Conservation (phyloP, 352 stramenopile genomes). For the Aphanomyces astaci region DNA sequence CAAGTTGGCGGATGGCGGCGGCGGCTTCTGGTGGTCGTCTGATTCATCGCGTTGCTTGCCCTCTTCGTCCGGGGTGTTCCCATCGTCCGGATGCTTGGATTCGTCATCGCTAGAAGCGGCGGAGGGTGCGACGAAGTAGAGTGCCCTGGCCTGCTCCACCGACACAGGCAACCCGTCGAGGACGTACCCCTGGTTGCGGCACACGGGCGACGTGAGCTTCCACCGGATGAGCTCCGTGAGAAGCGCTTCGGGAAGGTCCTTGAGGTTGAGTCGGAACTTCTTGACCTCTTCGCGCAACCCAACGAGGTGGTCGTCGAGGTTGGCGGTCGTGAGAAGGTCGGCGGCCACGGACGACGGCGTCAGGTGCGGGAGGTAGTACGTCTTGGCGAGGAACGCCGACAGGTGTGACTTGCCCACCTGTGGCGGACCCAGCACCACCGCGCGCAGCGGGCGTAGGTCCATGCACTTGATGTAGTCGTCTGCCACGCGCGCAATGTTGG, state of each 20-base stretch:
- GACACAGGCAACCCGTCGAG: slow-evolving; percentile 55
- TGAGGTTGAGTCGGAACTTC: slow-evolving; percentile 35
- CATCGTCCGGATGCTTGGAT: neutral
- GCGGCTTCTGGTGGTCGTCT: slow-evolving; percentile 25
- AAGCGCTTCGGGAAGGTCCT: slow-evolving; percentile 32
- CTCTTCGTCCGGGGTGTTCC: slow-evolving; percentile 23
- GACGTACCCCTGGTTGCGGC: slow-evolving; percentile 78
- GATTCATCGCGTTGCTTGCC: slow-evolving; percentile 23
- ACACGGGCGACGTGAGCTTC: slow-evolving; percentile 48
- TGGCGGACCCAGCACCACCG: slow-evolving; percentile 59
- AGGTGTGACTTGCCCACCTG: slow-evolving; percentile 58
- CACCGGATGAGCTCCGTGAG: slow-evolving; percentile 51
- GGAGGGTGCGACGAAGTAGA: slow-evolving; percentile 34
- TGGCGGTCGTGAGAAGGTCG: slow-evolving; percentile 33
- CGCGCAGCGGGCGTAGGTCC: slow-evolving; percentile 63
- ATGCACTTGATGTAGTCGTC: slow-evolving; percentile 65
- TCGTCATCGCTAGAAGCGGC: slow-evolving; percentile 15
- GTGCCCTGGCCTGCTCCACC: slow-evolving; percentile 35
- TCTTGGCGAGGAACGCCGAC: slow-evolving; percentile 41
- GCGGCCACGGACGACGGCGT: slow-evolving; percentile 38
- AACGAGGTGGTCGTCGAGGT: slow-evolving; percentile 23
- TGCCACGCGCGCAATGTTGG: slow-evolving; percentile 56
- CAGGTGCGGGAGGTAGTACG: slow-evolving; percentile 67
- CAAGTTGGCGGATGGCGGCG: slow-evolving; percentile 24
- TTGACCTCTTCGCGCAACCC: slow-evolving; percentile 32